A percentile compares a stretch with the other conserved stretches of the same genome.
Evolutionary conservation across 2,329 filamentous ascomycete genomes (phyloP).

Genomic region (Aspergillus pseudotamarii): DNA sequence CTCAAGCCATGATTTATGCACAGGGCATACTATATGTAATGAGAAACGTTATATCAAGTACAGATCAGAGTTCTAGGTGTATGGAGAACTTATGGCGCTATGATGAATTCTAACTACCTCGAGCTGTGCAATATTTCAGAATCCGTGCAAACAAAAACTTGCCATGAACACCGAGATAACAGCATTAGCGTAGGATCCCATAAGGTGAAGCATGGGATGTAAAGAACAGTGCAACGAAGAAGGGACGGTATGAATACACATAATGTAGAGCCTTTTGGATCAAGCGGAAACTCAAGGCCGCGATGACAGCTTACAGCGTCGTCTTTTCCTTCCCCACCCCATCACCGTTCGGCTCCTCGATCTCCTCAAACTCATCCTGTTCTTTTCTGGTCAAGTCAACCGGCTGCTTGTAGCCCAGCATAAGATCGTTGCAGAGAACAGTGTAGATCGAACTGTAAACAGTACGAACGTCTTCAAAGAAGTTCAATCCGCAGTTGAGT

Average conservation of each 20-base stretch:
- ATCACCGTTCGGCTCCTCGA: slow-evolving; percentile 14
- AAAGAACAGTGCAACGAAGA: background rate
- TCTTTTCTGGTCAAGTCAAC: slow-evolving; percentile 21
- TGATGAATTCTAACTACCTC: background rate
- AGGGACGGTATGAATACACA: background rate
- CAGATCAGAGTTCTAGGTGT: background rate
- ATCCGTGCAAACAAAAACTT: background rate
- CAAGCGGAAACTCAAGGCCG: background rate
- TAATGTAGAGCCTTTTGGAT: background rate
- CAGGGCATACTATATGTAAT: background rate
- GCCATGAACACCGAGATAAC: background rate
- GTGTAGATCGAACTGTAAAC: slow-evolving; percentile 66
- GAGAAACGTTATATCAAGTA: background rate
- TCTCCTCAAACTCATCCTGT: slow-evolving; percentile 16
- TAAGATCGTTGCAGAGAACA: slow-evolving; percentile 69
- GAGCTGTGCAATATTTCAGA: background rate
- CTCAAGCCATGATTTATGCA: slow-evolving; percentile 59
- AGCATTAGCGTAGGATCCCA: background rate
- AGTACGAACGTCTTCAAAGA: slow-evolving; percentile 62
- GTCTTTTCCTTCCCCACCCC: background rate
- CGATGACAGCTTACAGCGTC: background rate
- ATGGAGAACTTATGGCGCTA: background rate
- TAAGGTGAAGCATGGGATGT: background rate
- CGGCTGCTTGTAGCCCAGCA: slow-evolving; percentile 67
- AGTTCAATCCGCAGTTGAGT: slow-evolving; percentile 63